Base-by-base conservation (phyloP, 208 protist genomes). In the Perkinsela sp. region DNA sequence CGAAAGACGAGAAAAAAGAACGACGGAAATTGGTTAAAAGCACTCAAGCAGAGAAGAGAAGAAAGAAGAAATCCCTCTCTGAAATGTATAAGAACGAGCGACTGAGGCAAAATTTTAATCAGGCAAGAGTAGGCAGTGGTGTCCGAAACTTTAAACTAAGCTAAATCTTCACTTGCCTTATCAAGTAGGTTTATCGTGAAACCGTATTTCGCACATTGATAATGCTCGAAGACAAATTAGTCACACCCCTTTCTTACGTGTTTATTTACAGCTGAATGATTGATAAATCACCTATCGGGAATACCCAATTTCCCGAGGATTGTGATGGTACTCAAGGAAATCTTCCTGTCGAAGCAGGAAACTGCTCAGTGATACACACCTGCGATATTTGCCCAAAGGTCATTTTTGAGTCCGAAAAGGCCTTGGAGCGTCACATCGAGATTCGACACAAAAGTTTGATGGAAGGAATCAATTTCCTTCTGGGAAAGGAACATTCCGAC, bases 371-470 rank as follows among this genome's bases (percentile, higher is more conserved):
- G 13, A 57, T 57, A 57, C 40, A 57, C 40, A 57, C 78, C 29
- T 91, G 85, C 32, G 85, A 91, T 67, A 67, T 77, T 1, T 91
- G 85, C 72, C 70, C 76, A 6, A 76, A 87, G 57, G 74, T 78
- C 48, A 31, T 74, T 30, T 82, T 77, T 69, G 70, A 76, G 30
- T 77, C 76, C 2, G 73, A 79, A 67, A 72, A 72, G 6, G 80
- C 76, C 0, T 70, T 88, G 13, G 71, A 80, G 28, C 67, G 65
- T 15, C 85, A 91, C 74, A 81, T 78, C 0, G 73, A 84, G 31
- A 72, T 75, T 70, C 69, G 71, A 6, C 85, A 90, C 71, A 74
- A 68, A 57, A 75, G 72, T 57, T 68, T 65, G 16, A 71, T 89
- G 16, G 71, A 76, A 0, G 48, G 68, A 30, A 79, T 81, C 71